Conservation (phyloP, 495 filamentous ascomycete species). For the Xylaria flabelliformis region DNA sequence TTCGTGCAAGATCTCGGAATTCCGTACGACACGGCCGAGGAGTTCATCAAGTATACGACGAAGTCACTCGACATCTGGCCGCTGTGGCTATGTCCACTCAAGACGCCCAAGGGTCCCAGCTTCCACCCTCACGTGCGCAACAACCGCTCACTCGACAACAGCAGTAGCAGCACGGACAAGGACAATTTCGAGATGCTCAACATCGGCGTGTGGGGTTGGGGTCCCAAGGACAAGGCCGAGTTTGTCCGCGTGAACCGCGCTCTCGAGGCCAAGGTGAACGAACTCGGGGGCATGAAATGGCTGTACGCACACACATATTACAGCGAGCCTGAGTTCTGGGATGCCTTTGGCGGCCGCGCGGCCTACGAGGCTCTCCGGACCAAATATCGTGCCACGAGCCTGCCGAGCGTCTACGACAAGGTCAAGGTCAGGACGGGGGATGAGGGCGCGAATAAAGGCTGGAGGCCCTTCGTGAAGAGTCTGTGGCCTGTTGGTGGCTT, state of each 20-base stretch:
- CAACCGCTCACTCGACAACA: background rate
- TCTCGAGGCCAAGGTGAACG: slow-evolving; percentile 67
- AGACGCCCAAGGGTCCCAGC: slow-evolving; percentile 47
- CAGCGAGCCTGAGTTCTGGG: slow-evolving; percentile 60
- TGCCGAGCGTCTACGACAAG: slow-evolving; percentile 66
- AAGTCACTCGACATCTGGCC: slow-evolving; percentile 60
- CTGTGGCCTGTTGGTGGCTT: slow-evolving; percentile 60
- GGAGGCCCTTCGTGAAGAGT: slow-evolving; percentile 47
- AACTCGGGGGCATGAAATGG: slow-evolving; percentile 71
- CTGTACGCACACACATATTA: slow-evolving; percentile 69
- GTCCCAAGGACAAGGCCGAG: slow-evolving; percentile 45
- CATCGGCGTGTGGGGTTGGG: slow-evolving; percentile 62
- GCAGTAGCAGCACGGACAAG: background rate
- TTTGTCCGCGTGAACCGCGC: slow-evolving; percentile 66
- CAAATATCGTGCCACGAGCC: slow-evolving; percentile 57
- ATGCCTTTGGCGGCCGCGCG: slow-evolving; percentile 55
- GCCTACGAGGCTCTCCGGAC: slow-evolving; percentile 60
- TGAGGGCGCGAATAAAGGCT: slow-evolving; percentile 26
- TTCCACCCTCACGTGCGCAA: slow-evolving; percentile 51
- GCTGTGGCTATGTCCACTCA: slow-evolving; percentile 65
- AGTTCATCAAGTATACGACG: slow-evolving; percentile 60
- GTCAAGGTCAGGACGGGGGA: slow-evolving; percentile 48
- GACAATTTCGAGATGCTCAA: slow-evolving; percentile 55
- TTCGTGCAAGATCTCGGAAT: slow-evolving; percentile 66
- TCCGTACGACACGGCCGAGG: slow-evolving; percentile 55